Percentiles rank a stretch among this genome's conserved stretches.
These are phyloP conservation scores for Eucalyptus sp. DNA, from an alignment of 345 rosid species.

Conservation along the genomic window DNA sequence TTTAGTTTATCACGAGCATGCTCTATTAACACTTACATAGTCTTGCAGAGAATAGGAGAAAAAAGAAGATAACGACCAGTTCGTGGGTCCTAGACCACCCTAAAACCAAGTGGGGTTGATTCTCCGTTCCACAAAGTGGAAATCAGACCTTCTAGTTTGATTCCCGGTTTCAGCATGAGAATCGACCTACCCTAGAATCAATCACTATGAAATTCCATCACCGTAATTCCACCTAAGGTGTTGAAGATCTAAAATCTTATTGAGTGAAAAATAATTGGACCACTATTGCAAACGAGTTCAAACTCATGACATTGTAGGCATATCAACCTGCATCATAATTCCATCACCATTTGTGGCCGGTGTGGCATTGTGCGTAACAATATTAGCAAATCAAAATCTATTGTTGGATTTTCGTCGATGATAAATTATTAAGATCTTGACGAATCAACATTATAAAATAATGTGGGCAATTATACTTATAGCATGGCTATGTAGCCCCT, in stretches of 20 bases:
- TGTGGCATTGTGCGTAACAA: neutral
- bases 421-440: too few species aligned
- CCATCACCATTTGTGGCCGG: neutral
- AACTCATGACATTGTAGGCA: neutral
- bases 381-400: too few species aligned
- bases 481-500: rapidly evolving
- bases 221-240: too few species aligned
- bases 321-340: neutral
- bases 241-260: too few species aligned
- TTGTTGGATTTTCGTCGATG: neutral
- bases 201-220: too few species aligned
- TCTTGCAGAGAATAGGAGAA: too few species aligned
- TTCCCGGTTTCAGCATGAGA: rapidly evolving
- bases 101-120: rapidly evolving
- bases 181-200: rapidly evolving
- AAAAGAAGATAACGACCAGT: too few species aligned
- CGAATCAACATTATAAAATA: too few species aligned
- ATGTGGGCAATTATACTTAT: neutral
- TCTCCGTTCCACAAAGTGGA: too few species aligned
- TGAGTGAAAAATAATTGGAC: rapidly evolving
- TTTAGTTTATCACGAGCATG: rapidly evolving
- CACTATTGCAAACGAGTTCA: rapidly evolving
- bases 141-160: too few species aligned
- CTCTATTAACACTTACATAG: too few species aligned
- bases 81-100: too few species aligned